Evolutionary conservation across 2,329 filamentous ascomycete species (phyloP).

Genomic region (Sarocladium oryzae): DNA sequence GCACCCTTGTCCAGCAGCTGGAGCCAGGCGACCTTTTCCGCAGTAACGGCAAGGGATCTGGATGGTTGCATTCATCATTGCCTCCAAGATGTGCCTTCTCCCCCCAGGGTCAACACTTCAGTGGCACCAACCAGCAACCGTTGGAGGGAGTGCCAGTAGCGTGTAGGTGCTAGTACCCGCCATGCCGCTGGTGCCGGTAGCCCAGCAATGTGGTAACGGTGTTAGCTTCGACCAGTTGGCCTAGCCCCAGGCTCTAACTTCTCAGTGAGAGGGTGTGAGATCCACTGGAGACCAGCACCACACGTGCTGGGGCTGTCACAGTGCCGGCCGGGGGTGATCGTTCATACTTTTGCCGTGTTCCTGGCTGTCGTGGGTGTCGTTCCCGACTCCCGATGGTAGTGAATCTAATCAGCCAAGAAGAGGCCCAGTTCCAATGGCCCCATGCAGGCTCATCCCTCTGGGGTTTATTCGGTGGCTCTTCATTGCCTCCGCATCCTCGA

Average conservation of each 20-base stretch:
- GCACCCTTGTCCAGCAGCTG: not conserved
- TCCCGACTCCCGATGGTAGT: constrained; percentile 2
- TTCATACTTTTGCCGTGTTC: constrained; percentile 1
- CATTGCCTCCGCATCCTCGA: constrained; percentile 6
- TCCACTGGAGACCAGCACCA: constrained; percentile 3
- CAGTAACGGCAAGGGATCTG: not conserved
- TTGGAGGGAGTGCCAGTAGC: constrained; percentile 9
- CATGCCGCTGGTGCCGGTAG: constrained; percentile 10
- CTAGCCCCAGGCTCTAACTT: not conserved
- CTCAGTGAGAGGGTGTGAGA: not conserved
- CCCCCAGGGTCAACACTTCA: constrained; percentile 2
- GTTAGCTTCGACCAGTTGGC: constrained; percentile 4
- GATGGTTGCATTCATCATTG: constrained; percentile 3
- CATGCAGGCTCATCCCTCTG: constrained; percentile 1
- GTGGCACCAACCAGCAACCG: constrained; percentile 6
- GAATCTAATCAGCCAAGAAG: constrained; percentile 7
- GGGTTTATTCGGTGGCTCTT: not conserved
- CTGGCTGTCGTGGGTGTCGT: constrained; percentile 6
- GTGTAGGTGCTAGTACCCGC: constrained; percentile 5
- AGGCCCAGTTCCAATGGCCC: constrained; percentile 2
- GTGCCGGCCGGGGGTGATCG: constrained; percentile 9
- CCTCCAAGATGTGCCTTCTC: not conserved
- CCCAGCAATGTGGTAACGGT: constrained; percentile 10
- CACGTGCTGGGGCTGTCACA: constrained; percentile 9
- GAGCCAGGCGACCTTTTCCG: not conserved